Conservation (phyloP, 495 filamentous ascomycete species). For the Lineolata rhizophorae region DNA sequence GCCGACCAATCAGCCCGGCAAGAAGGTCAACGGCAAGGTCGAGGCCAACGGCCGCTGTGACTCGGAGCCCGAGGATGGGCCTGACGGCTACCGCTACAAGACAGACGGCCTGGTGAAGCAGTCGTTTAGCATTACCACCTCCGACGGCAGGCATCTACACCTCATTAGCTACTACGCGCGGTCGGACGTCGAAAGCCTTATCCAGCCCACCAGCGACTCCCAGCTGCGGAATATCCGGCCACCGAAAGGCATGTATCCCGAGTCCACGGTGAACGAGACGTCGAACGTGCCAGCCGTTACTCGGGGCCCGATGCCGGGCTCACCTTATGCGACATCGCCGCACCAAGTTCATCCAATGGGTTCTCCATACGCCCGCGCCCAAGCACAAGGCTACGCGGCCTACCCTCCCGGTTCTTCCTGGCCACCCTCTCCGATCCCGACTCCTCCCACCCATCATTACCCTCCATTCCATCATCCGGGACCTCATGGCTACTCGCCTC, state of each 20-base stretch:
- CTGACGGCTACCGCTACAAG: slow-evolving; percentile 94
- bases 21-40: slow-evolving; percentile 4
- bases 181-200: slow-evolving; percentile 39
- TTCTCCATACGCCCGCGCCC: slow-evolving; percentile 14
- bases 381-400: slow-evolving; percentile 22
- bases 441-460: slow-evolving; percentile 10
- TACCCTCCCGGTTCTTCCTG: neutral
- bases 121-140: slow-evolving; percentile 95
- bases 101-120: slow-evolving; percentile 96
- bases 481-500: neutral
- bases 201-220: slow-evolving; percentile 61
- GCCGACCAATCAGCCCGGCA: slow-evolving; percentile 17
- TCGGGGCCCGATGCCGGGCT: slow-evolving; percentile 35
- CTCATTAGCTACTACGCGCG: slow-evolving; percentile 93
- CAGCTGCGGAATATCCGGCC: slow-evolving; percentile 65
- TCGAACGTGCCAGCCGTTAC: slow-evolving; percentile 44
- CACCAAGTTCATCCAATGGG: slow-evolving; percentile 26
- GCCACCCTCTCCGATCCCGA: slow-evolving; percentile 12
- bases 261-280: slow-evolving; percentile 81
- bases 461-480: slow-evolving; percentile 5
- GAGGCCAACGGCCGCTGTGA: slow-evolving; percentile 33
- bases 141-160: slow-evolving; percentile 73
- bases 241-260: slow-evolving; percentile 83
- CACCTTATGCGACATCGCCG: slow-evolving; percentile 28
- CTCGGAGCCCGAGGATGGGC: slow-evolving; percentile 61